Conservation (phyloP, 805 yeast species). For the Zygoascus flipseniorum region DNA sequence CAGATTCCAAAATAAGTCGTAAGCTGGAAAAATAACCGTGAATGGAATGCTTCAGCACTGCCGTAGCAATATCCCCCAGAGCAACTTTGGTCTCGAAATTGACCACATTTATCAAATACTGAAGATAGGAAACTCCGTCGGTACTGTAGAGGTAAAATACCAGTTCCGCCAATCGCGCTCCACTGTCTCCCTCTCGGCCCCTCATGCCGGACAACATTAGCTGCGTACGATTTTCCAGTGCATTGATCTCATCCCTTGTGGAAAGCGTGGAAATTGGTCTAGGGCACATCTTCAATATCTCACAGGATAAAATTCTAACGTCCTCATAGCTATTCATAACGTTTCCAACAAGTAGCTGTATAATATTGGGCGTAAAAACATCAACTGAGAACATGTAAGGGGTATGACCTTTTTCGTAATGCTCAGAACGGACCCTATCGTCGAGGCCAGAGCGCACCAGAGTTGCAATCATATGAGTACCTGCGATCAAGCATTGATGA, state of each 20-base stretch:
- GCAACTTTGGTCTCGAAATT: constrained; percentile 31
- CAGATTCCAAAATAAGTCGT: constrained; percentile 34
- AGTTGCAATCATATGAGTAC: constrained; percentile 39
- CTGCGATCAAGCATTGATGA: constrained; percentile 43
- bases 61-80: constrained; percentile 29
- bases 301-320: constrained; percentile 46
- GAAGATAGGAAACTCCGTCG: constrained; percentile 24
- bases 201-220: constrained; percentile 28
- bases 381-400: constrained; percentile 41
- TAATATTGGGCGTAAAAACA: constrained; percentile 34
- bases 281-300: constrained; percentile 41
- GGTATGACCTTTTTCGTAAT: constrained; percentile 37
- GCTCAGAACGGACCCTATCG: constrained; percentile 29
- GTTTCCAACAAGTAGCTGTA: constrained; percentile 49
- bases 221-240: constrained; percentile 20
- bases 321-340: constrained; percentile 71
- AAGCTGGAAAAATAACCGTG: constrained; percentile 68
- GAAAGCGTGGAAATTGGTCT: constrained; percentile 23
- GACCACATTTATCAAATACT: constrained; percentile 29
- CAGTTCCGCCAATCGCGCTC: constrained; percentile 57
- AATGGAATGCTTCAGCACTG: constrained; percentile 43
- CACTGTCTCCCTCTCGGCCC: constrained; percentile 70
- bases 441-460: constrained; percentile 53
- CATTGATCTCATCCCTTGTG: constrained; percentile 16
- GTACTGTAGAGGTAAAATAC: constrained; percentile 30